Base-by-base conservation (phyloP, 306 rosid species). In the Rubus parviflorus region DNA sequence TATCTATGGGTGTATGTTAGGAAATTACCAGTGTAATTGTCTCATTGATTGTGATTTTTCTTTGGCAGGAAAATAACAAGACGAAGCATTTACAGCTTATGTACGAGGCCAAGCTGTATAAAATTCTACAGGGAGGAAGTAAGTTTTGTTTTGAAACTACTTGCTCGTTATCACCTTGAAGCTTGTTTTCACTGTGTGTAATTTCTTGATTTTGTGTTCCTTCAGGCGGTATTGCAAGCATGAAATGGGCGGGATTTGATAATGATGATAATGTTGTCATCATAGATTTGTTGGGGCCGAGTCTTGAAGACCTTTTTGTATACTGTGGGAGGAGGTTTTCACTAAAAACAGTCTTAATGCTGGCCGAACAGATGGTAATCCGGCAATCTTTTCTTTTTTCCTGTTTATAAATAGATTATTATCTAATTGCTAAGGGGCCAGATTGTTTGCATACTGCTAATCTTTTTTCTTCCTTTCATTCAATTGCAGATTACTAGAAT, bases 31-130 rank as follows among this genome's bases (percentile, higher is more conserved):
- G 48, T 8, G 15, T 5, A 41, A 35, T 30, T 37, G 68, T 16
- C 15, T 30, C 3, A 13, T 42, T 20, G 52, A 42, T 61, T 74
- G 16, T 74, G 49, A 30, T 51, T 16, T 8, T 72, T 25, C n/a
- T 15, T 25, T 45, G 58, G 60, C 75, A 90, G 94, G 94, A 90
- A 57, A 88, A 58, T 86, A 88, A 80, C 82, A 90, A 75, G 78
- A 86, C 94, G 43, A 90, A 81, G 68, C 94, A 90, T 83, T 90
- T 91, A 0, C 94, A 90, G 76, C 87, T 90, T 8, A 79, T 86
- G 77, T 88, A 84, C 22, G 94, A 90, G 80, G 92, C 94, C 60
- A 90, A 90, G 88, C 74, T 90, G 73, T 90, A 90, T 38, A 83
- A 77, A 61, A 35, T 73, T 70, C 77, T 90, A 73, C 89, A 88